Evolutionary conservation across 2,329 filamentous ascomycete genomes (phyloP), one percentile per base, ranked within the genome.

Genomic region (Xylaria sp.): DNA sequence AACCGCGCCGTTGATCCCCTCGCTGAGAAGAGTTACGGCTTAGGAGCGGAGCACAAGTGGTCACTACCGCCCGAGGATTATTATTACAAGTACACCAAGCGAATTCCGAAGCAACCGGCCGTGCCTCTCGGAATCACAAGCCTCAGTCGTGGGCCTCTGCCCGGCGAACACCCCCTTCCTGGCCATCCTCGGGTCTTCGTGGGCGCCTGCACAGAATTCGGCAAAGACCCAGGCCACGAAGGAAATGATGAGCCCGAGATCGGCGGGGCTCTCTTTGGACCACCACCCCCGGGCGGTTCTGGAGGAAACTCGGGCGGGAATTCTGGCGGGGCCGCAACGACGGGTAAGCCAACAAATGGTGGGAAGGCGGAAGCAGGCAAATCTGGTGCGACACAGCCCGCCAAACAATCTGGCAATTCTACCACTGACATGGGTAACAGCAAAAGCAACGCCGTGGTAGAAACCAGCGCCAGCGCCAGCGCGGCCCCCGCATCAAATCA

Each of bases 121-220:
- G 54, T 75, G 23, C 72, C 73, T 15, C 60, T 63, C 6, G 65
- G 65, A n/a, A 63, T 76, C 46, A 53, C 15, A 13, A 72, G 48
- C 20, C n/a, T 71, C 5, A 58, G 58, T 7, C 63, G 67, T 2
- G 74, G 73, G 3, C 66, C 67, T 6, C 20, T 75, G 63, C 74
- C 73, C 17, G 73, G 74, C 36, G 63, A 74, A 9, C 70, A 70
- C 26, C 69, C 73, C 13, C 6, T 1, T 0, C 69, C 71, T 9
- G 38, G 42, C 1, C 20, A 72, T 3, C 51, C 72, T 3, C 68
- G 58, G 17, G 60, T 77, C 13, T 59, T 77, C 44, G 48, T 76
- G 17, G 75, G 75, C n/a, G 68, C 46, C 6, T 38, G 44, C 3
- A 2, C 26, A 20, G 20, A 13, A 4, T 68, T 75, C n/a, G 71